Percentiles rank a stretch among this genome's conserved stretches.
phyloP scores from a whole-genome alignment of 73 alveolate species.

The Stentor roeselii region DNA sequence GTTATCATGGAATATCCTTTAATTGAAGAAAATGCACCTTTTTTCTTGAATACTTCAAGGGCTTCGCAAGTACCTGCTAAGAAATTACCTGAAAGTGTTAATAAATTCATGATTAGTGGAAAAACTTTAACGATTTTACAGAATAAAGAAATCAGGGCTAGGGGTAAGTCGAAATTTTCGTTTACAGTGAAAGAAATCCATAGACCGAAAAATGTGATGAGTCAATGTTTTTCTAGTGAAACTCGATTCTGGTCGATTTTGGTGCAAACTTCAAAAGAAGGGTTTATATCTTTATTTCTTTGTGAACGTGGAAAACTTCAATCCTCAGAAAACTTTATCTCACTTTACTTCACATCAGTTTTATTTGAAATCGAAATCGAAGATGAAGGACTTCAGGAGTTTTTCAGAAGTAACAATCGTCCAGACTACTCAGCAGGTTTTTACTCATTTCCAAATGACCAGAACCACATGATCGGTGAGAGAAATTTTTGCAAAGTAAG shows the following conservation, averaged over 20 bases:
- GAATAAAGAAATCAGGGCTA: neutral
- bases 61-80: neutral
- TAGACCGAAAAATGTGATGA: neutral
- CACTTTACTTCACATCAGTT: conserved; percentile 6
- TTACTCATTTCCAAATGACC: conserved; percentile 1
- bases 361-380: conserved; percentile 18
- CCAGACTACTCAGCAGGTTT: neutral
- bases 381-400: neutral
- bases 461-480: conserved; percentile 6
- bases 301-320: conserved; percentile 10
- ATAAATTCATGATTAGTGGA: neutral
- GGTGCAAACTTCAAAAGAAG: neutral
- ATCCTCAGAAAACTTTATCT: neutral
- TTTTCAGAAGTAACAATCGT: neutral
- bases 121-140: neutral
- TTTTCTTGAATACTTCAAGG: neutral
- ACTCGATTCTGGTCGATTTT: conserved; percentile 3
- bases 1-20: conserved; percentile 12
- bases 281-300: neutral
- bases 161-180: neutral
- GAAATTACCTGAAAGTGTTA: neutral
- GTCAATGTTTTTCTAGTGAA: neutral
- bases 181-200: neutral
- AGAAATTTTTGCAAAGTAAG: conserved; percentile 13
- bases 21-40: conserved; percentile 16